Evolutionary conservation across 169 alveolate species (phyloP), one percentile per base, ranked within the genome.

Genomic region (Babesia gibsoni): DNA sequence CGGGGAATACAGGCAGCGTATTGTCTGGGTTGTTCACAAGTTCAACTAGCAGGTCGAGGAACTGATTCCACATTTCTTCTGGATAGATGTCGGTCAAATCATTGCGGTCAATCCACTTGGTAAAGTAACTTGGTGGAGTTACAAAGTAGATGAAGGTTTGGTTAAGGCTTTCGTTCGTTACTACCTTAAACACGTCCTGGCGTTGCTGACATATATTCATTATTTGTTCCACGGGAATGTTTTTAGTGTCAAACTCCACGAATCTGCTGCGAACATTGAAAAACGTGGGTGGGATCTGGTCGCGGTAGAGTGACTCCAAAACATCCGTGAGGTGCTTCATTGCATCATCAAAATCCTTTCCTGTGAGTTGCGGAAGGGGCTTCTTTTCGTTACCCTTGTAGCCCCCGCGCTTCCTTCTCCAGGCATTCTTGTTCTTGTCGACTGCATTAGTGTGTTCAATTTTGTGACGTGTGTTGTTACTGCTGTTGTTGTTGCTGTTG

Each of bases 241-340:
- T 80, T 27, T 66, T 73, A 6, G 78, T 67, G 77, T 82, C 67
- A 67, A 58, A 72, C 52, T 87, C 92, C 5, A 82, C 84, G 66
- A 86, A 85, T 32, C 92, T 66, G 12, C 92, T 87, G 37, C 89
- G 82, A 18, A 82, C 75, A 65, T 87, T 87, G 79, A 87, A 65
- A 46, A 80, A 49, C 20, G 79, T 64, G 20, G 92, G 92, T 45
- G 84, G 74, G 23, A 87, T 87, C 30, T 86, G 83, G 74, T 87
- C 92, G 30, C 67, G 77, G 74, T 87, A 87, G 27, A 87, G 80
- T 5, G 92, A 87, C 18, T 74, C 59, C 32, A 87, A 59, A 32
- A 84, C 52, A 46, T 52, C 59, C 64, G 74, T 84, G 56, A 87
- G 54, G 49, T 52, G 58, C 25, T 64, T 54, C 43, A 75, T 69